Base-by-base conservation (phyloP, 441 rosid species). In the Lepidium campestre region DNA sequence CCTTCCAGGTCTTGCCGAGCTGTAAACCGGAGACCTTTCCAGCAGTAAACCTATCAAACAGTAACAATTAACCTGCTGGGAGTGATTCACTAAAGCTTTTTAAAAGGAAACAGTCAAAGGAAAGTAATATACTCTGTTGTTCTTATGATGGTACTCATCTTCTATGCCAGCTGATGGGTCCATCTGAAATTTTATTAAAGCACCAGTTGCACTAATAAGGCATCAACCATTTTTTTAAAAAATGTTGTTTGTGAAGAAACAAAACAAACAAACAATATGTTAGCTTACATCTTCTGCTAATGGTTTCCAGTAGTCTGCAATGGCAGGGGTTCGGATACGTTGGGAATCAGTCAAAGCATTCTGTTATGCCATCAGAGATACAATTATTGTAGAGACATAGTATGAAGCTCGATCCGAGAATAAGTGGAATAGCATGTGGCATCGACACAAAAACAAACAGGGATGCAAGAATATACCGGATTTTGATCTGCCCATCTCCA, bases 401-500 rank as follows among this genome's bases (percentile, higher is more conserved):
- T 39, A 7, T 32, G 34, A 55, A 19, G 57, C 68, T 18, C 61
- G 34, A 34, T 14, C 46, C 1, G 20, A 53, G 63, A 14, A 17
- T 49, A 46, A 57, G 23, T 41, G 67, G 76, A 48, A 27, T 29
- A 32, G 44, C 32, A 20, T 29, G 45, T 46, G 48, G 50, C 52
- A 22, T 25, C 18, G 2, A 15, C 36, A 41, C 40, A 35, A 57
- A 15, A 57, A 57, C 7, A 2, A 54, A 39, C 15, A 36, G 3
- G 0, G 6, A 55, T 58, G 44, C 34, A 50, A 18, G 20, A 17
- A 62, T 80, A 63, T 60, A 91, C 97, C 62, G 84, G 93, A 83
- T 94, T 94, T 70, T 85, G 97, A 68, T 94, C 99, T 7, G 98
- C 89, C 99, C 97, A 94, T 75, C 91, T 90, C 98, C 99, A 94